Percentiles rank a stretch among this genome's conserved stretches.
phyloP scores from a whole-genome alignment of 129 eudicot genomes.

The Glebionis coronaria region DNA sequence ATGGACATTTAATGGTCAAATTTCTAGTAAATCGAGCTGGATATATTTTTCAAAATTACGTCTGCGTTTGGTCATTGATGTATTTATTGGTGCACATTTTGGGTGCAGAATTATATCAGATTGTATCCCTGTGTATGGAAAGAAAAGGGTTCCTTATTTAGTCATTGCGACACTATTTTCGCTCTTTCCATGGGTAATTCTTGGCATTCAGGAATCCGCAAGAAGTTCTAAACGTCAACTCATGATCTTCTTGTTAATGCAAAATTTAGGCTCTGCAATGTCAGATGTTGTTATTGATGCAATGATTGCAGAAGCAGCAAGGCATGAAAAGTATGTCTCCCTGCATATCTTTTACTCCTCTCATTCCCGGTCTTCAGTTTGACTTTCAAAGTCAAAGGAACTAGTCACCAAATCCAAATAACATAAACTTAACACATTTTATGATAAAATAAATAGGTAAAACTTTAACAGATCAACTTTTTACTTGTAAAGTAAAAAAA shows the following conservation, averaged over 20 bases:
- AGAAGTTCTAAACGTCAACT: slow-evolving; percentile 59
- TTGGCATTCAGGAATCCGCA: slow-evolving; percentile 50
- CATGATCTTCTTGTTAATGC: slow-evolving; percentile 67
- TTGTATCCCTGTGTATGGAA: slow-evolving; percentile 82
- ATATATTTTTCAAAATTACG: no score
- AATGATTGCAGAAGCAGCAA: slow-evolving; percentile 96
- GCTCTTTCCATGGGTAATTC: slow-evolving; percentile 72
- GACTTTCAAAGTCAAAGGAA: not conserved
- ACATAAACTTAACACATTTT: not conserved
- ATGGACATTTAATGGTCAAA: slow-evolving; percentile 3
- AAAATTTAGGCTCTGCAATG: slow-evolving; percentile 95
- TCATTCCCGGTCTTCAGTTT: not conserved
- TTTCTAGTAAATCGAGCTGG: no score
- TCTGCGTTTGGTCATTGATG: not conserved
- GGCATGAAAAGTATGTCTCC: slow-evolving; percentile 58
- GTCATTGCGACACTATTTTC: slow-evolving; percentile 76
- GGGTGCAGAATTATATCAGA: slow-evolving; percentile 84
- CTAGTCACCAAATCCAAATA: not conserved
- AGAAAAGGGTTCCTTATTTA: slow-evolving; percentile 80
- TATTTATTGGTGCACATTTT: slow-evolving; percentile 5
- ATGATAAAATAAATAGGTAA: not conserved
- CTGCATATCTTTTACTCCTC: not conserved
- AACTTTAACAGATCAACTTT: not conserved
- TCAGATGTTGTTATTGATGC: slow-evolving; percentile 99
- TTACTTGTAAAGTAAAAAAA: not conserved